Conservation (phyloP, 371 early-diverging fungal genomes). For the Mortierella sp. region DNA sequence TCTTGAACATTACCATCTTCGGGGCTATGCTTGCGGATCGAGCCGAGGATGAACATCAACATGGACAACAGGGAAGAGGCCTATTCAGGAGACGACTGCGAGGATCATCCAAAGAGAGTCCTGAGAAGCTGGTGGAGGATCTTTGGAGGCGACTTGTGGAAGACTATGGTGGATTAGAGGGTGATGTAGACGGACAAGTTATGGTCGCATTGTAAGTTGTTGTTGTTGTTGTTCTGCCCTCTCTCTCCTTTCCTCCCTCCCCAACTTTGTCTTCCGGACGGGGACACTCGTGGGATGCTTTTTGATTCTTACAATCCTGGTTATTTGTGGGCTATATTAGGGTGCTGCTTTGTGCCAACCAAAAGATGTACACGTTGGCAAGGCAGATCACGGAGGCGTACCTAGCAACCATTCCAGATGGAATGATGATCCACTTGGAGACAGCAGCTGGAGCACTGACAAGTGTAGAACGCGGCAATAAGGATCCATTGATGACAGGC, state of each 20-base stretch:
- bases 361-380: conserved; percentile 35
- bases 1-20: conserved; percentile 36
- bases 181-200: conserved; percentile 50
- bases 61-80: neutral
- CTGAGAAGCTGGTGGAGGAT: conserved; percentile 44
- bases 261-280: too few relatives aligned
- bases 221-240: too few relatives aligned
- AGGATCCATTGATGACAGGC: conserved; percentile 48
- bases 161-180: conserved; percentile 43
- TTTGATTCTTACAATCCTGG: neutral
- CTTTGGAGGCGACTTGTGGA: conserved; percentile 42
- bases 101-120: conserved; percentile 34
- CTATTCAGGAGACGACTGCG: conserved; percentile 19
- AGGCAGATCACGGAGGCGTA: conserved; percentile 42
- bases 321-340: conserved; percentile 9
- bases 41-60: conserved; percentile 11
- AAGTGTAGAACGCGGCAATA: conserved; percentile 9
- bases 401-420: conserved; percentile 45
- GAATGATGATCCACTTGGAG: conserved; percentile 48
- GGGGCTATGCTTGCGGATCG: conserved; percentile 49
- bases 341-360: conserved; percentile 40
- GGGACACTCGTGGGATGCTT: neutral
- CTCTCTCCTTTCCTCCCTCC: too few relatives aligned
- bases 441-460: conserved; percentile 38
- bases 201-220: conserved; percentile 51